phyloP scores from a whole-genome alignment of 352 stramenopile genomes.

The Phytophthora gonapodyides region DNA sequence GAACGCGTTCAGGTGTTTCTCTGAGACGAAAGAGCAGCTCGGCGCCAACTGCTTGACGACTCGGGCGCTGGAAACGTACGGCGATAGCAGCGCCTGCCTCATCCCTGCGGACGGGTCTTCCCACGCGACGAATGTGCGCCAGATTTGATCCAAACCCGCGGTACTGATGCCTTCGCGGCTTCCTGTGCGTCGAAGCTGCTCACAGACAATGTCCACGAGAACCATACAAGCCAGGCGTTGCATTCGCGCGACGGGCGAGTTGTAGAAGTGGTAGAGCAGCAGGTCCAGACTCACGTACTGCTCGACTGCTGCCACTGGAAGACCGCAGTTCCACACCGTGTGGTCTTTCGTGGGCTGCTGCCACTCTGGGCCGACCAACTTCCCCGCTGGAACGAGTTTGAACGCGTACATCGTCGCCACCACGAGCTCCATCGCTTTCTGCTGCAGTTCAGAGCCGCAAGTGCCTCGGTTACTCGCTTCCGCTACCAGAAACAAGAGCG shows the following conservation, averaged over 20 bases:
- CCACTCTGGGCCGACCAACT: slow-evolving; percentile 14
- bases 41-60: slow-evolving; percentile 35
- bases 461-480: slow-evolving; percentile 24
- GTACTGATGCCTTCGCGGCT: slow-evolving; percentile 19
- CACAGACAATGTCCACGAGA: slow-evolving; percentile 40
- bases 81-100: slow-evolving; percentile 25
- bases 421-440: slow-evolving; percentile 32
- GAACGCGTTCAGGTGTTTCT: slow-evolving; percentile 46
- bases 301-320: slow-evolving; percentile 36
- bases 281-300: slow-evolving; percentile 39
- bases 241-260: slow-evolving; percentile 21
- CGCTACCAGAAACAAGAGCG: slow-evolving; percentile 39
- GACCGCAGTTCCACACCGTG: slow-evolving; percentile 29
- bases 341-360: slow-evolving; percentile 25
- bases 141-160: slow-evolving; percentile 36
- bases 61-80: slow-evolving; percentile 23
- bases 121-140: slow-evolving; percentile 30
- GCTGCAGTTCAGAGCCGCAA: slow-evolving; percentile 12
- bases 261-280: slow-evolving; percentile 44
- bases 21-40: slow-evolving; percentile 28
- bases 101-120: slow-evolving; percentile 25
- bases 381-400: slow-evolving; percentile 18
- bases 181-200: slow-evolving; percentile 34
- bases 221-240: slow-evolving; percentile 37
- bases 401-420: slow-evolving; percentile 36